Base-by-base conservation (phyloP, 306 rosid genomes). In the Styphnolobium japonicum region DNA sequence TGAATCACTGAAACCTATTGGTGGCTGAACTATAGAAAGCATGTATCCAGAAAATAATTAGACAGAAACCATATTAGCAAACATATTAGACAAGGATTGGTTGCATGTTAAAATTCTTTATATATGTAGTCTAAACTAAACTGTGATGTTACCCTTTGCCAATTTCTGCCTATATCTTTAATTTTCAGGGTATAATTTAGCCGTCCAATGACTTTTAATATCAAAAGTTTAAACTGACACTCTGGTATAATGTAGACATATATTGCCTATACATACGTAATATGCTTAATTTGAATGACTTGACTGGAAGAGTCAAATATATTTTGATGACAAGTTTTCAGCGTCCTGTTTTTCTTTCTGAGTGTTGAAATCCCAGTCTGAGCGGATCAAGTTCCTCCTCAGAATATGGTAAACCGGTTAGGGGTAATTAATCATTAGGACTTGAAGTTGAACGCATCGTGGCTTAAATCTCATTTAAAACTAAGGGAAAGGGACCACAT, bases 381-480 rank as follows among this genome's bases (percentile, higher is more conserved):
- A 43, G 49, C 22, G 77, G 29, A 39, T 40, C n/a, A 21, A 58
- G 21, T 67, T 73, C 49, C 52, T 21, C 80, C 75, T n/a, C 51
- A 58, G 19, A 78, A 48, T 73, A 72, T 45, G 73, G 43, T 65
- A 25, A 78, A 56, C 40, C 19, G 2, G 14, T 19, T 43, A 40
- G 9, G 6, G 49, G 61, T 37, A 39, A 9, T 21, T 57, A 53
- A 80, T 84, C 22, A 71, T 84, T 64, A 55, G 27, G 43, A 64
- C 4, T n/a, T n/a, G n/a, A n/a, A n/a, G n/a, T 43, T 75, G 76
- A 71, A 71, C 56, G 69, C 81, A 73, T 73, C 51, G 82, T 63
- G 87, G 80, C 77, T 76, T 80, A 55, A 71, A 76, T 76, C 65
- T 67, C 73, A 64, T 60, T 36, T 51, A 49, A 76, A 60, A 31